Base-by-base conservation (phyloP, 2,329 filamentous ascomycete species). In the Phialophora verrucosa region DNA sequence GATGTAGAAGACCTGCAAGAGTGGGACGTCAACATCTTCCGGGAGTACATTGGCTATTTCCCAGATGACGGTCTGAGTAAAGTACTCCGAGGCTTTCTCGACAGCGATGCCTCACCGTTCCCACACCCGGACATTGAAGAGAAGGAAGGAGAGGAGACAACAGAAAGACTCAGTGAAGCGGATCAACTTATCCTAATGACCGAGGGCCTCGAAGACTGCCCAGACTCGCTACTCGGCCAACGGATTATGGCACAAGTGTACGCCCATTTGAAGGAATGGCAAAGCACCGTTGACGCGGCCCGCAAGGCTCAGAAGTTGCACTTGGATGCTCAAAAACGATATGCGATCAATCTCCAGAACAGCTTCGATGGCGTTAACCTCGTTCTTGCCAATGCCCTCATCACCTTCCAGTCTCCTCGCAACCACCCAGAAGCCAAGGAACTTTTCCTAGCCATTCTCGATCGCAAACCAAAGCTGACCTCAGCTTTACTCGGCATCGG, bases 391-490 rank as follows among this genome's bases (percentile, higher is more conserved):
- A 97, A 93, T n/a, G 89, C 93, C 0, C 79, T 98, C 23, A 92
- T 99, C 1, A 91, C 93, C 72, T 92, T 96, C 72, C 93, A 98
- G 75, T 90, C 92, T 0, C 95, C 95, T 0, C 88, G 92, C 67
- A 89, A 98, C 74, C 95, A 99, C 72, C 84, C 88, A 20, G 94
- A 98, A 79, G 93, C 95, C 1, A 94, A 92, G 75, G 78, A 79
- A n/a, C 83, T 97, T 0, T 98, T 99, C 72, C 89, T 97, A 72
- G 86, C 86, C 32, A 91, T 98, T 4, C 83, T 99, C 0, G 82
- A 87, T 56, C 87, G 90, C 29, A 92, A 96, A 64, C 85, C 88
- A 1, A 87, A 86, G 2, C 93, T 91, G 0, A 96, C 93, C 0
- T 81, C 88, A 32, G 93, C 93, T 2, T 82, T 99, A 68, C 91